phyloP scores from a whole-genome alignment of 2,329 filamentous ascomycete genomes.

The Aspergillus costaricaensis region DNA sequence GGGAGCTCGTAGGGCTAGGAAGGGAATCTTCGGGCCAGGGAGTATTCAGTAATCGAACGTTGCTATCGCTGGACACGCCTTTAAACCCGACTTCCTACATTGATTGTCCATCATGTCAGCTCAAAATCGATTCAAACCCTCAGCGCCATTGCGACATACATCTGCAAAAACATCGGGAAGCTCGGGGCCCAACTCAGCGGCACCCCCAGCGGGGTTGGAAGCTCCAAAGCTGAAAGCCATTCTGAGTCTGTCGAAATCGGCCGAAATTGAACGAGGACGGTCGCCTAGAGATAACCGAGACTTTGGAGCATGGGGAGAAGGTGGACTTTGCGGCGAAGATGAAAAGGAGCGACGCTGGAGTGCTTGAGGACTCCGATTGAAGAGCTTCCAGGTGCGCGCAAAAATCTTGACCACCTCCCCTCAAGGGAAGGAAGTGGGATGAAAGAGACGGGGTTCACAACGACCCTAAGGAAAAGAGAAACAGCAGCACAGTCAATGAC shows the following conservation, averaged over 20 bases:
- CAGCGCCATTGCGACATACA: conserved; percentile 49
- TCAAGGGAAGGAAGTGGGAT: conserved; percentile 23
- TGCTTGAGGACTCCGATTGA: conserved; percentile 45
- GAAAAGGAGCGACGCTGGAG: conserved; percentile 49
- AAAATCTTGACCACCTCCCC: conserved; percentile 45
- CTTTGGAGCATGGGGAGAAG: conserved; percentile 44
- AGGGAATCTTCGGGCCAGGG: conserved; percentile 71
- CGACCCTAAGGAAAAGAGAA: conserved; percentile 7
- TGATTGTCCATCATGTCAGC: conserved; percentile 13
- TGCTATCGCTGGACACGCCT: conserved; percentile 75
- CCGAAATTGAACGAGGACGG: conserved; percentile 40
- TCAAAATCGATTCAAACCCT: neutral
- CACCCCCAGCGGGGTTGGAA: conserved; percentile 46
- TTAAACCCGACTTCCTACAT: conserved; percentile 76
- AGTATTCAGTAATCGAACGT: conserved; percentile 74
- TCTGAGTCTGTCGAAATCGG: conserved; percentile 40
- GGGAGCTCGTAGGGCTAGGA: conserved; percentile 75
- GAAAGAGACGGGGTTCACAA: conserved; percentile 14
- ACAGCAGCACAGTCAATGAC: neutral
- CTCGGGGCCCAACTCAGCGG: conserved; percentile 60
- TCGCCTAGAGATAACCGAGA: conserved; percentile 37
- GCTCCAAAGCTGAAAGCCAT: conserved; percentile 67
- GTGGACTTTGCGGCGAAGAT: conserved; percentile 32
- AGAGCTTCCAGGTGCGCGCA: conserved; percentile 45
- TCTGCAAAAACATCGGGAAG: conserved; percentile 80